A percentile compares a stretch with the other conserved stretches of the same genome.
phyloP scores from a whole-genome alignment of 495 filamentous ascomycete genomes.

The Chaetomidium leptoderma region DNA sequence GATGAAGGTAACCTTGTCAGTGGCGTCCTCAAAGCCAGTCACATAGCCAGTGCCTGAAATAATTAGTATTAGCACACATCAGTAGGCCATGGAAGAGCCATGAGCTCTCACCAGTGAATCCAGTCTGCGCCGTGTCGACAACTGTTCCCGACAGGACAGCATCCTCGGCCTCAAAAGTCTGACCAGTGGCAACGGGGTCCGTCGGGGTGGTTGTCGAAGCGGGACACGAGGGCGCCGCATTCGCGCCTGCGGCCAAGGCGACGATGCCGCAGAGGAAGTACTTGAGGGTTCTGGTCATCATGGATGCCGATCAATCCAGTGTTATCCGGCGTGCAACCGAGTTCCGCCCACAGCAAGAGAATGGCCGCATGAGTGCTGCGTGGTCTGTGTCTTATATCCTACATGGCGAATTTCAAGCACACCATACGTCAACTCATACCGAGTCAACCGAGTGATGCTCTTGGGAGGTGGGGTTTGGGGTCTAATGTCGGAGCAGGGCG shows the following conservation, averaged over 20 bases:
- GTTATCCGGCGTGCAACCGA: background rate
- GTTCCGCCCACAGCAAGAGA: background rate
- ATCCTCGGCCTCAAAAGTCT: conserved; percentile 40
- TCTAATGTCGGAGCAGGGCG: conserved; percentile 3
- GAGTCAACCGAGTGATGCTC: background rate
- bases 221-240: background rate
- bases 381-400: too few species aligned
- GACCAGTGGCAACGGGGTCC: background rate
- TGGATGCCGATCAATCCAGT: background rate
- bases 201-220: background rate
- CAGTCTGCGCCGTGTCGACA: conserved; percentile 32
- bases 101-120: conserved; percentile 29
- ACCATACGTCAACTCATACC: background rate
- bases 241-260: conserved; percentile 1
- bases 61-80: background rate
- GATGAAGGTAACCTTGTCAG: conserved; percentile 41
- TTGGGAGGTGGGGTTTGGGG: background rate
- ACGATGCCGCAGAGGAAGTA: conserved; percentile 7
- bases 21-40: conserved; percentile 35
- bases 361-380: too few species aligned
- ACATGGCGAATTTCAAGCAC: background rate
- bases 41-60: conserved; percentile 41
- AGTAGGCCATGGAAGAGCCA: background rate
- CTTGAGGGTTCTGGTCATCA: conserved; percentile 6
- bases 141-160: conserved; percentile 35